Conservation (phyloP, 106 monocot genomes). For the Apostasia ramifera region DNA sequence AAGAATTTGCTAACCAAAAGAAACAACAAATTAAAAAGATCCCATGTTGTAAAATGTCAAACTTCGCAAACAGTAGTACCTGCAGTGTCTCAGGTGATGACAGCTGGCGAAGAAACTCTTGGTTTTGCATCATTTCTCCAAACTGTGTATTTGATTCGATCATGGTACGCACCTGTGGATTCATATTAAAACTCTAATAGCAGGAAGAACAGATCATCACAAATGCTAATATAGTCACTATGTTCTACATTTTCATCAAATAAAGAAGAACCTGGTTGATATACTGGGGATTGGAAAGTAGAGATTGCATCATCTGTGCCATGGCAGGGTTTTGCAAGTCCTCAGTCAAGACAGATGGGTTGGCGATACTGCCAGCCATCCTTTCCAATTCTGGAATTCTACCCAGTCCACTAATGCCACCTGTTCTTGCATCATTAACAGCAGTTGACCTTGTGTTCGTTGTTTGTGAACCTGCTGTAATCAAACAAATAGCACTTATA, state of each 20-base stretch:
- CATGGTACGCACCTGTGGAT: constrained; percentile 55
- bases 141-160: constrained; percentile 61
- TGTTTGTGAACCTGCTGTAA: constrained; percentile 41
- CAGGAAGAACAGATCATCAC: neutral
- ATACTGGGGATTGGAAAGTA: constrained; percentile 82
- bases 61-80: constrained; percentile 20
- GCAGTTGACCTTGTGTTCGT: constrained; percentile 39
- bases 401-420: constrained; percentile 50
- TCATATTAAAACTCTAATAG: constrained; percentile 41
- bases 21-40: neutral
- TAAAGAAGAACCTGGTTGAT: constrained; percentile 62
- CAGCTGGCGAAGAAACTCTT: constrained; percentile 71
- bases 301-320: constrained; percentile 71
- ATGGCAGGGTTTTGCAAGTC: constrained; percentile 79
- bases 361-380: constrained; percentile 42
- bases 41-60: neutral
- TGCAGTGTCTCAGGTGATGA: constrained; percentile 78
- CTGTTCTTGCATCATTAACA: constrained; percentile 23
- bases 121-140: constrained; percentile 81
- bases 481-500: neutral
- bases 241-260: too few species aligned
- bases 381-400: constrained; percentile 56
- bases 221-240: too few species aligned
- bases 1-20: constrained; percentile 55
- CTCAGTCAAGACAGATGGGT: constrained; percentile 50